These are phyloP conservation scores for Torulaspora globosa DNA, from an alignment of 1,139 yeast genomes.

Conservation along the genomic window DNA sequence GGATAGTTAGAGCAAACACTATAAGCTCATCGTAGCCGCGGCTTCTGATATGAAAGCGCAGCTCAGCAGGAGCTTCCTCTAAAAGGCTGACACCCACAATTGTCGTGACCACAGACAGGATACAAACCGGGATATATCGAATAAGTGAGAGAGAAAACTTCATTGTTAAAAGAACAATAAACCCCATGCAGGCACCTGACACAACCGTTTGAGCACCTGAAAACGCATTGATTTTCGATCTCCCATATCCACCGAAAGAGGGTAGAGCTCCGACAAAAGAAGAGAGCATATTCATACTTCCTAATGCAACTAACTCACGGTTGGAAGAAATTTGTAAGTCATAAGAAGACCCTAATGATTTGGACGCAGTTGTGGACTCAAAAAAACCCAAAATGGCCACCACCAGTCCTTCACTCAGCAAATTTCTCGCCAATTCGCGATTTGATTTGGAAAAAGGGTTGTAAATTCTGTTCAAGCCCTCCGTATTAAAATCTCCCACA, in stretches of 20 bases:
- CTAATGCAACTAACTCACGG: conserved; percentile 77
- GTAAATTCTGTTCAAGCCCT: conserved; percentile 42
- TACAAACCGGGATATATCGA: conserved; percentile 74
- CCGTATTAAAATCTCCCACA: conserved; percentile 59
- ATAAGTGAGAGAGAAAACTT: conserved; percentile 58
- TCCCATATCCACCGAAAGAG: conserved; percentile 93
- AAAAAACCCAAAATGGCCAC: conserved; percentile 89
- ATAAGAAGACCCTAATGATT: conserved; percentile 64
- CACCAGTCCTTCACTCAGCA: conserved; percentile 60
- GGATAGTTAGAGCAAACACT: conserved; percentile 68
- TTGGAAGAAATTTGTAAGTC: conserved; percentile 68
- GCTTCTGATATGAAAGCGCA: conserved; percentile 67
- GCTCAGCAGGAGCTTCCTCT: conserved; percentile 83
- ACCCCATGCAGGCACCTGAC: conserved; percentile 78
- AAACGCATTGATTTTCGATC: conserved; percentile 82
- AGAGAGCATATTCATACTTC: conserved; percentile 64
- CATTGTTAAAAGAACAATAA: conserved; percentile 63
- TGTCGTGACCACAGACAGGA: conserved; percentile 75
- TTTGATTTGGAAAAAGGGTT: conserved; percentile 46
- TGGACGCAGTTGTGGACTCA: conserved; percentile 91
- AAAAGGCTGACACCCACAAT: conserved; percentile 73
- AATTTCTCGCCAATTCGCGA: conserved; percentile 29
- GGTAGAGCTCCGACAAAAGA: conserved; percentile 76
- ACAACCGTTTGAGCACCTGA: conserved; percentile 83
- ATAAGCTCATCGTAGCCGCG: conserved; percentile 73